phyloP scores from a whole-genome alignment of 2,329 filamentous ascomycete species.

The Trichoderma breve region DNA sequence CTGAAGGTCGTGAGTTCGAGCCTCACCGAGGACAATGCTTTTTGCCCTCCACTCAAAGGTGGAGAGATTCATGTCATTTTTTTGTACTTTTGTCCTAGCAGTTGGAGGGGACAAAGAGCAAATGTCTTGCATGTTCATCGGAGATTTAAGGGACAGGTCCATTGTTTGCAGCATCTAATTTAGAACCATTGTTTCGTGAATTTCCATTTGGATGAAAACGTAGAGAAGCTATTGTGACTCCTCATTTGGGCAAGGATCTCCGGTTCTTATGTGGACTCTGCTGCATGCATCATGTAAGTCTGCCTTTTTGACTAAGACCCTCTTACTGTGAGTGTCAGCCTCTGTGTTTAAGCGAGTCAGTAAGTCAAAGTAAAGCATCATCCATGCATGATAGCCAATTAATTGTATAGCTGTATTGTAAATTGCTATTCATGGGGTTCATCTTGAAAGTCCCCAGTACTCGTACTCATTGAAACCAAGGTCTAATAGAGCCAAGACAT shows the following conservation, averaged over 20 bases:
- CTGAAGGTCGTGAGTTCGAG: constrained; percentile 52
- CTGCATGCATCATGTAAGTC: constrained; percentile 14
- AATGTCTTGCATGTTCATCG: neutral
- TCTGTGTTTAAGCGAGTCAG: neutral
- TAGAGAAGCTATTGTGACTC: neutral
- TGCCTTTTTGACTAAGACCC: neutral
- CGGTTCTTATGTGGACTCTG: neutral
- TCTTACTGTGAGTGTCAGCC: neutral
- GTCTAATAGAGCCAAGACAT: neutral
- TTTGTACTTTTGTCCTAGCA: neutral
- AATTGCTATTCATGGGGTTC: neutral
- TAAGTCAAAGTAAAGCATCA: neutral
- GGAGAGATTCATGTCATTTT: neutral
- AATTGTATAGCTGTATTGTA: neutral
- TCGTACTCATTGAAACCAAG: neutral
- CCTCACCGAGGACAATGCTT: constrained; percentile 43
- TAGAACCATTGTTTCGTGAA: neutral
- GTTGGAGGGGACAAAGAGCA: neutral
- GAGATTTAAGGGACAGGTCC: neutral
- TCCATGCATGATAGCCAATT: neutral
- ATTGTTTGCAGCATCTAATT: neutral
- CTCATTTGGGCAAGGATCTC: neutral
- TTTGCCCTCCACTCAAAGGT: neutral
- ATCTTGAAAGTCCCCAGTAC: neutral
- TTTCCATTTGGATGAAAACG: neutral